Evolutionary conservation across 345 rosid species (phyloP).

Genomic region (Camelina hispida): DNA sequence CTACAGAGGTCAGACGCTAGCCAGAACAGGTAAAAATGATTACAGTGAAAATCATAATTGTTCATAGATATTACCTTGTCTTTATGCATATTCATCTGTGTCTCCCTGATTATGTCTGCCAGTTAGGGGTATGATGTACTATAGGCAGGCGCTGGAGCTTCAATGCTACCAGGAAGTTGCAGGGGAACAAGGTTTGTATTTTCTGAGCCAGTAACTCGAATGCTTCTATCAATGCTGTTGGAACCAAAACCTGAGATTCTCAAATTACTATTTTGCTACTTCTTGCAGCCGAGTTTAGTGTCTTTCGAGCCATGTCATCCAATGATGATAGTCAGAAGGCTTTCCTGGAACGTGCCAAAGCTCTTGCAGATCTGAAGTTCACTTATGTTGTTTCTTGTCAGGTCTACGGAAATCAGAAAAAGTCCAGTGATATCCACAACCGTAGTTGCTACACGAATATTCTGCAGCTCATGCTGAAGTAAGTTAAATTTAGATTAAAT

Average conservation of each 20-base stretch:
- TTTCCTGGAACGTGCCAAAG: conserved; percentile 54
- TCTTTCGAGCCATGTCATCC: conserved; percentile 47
- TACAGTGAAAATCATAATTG: neutral
- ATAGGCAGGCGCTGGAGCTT: conserved; percentile 48
- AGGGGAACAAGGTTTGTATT: conserved; percentile 68
- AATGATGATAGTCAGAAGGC: conserved; percentile 44
- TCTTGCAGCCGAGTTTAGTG: conserved; percentile 56
- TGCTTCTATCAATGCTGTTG: neutral
- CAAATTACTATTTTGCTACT: conserved; percentile 24
- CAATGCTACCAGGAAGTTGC: conserved; percentile 66
- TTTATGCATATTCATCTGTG: conserved; percentile 17
- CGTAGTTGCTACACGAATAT: conserved; percentile 79
- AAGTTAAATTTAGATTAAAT: conserved; percentile 31
- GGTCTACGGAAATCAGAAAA: conserved; percentile 79
- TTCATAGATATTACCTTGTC: conserved; percentile 19
- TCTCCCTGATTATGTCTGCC: conserved; percentile 35
- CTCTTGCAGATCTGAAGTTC: conserved; percentile 88
- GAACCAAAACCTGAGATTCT: conserved; percentile 4
- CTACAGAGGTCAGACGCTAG: conserved; percentile 90
- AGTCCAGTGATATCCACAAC: conserved; percentile 59
- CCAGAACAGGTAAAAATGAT: conserved; percentile 72
- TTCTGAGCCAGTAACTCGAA: conserved; percentile 24
- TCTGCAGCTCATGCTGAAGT: conserved; percentile 85
- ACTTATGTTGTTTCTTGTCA: conserved; percentile 99
- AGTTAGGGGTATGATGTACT: conserved; percentile 54